Evolutionary conservation across 2,329 filamentous ascomycete genomes (phyloP).

Genomic region (Tolypocladium paradoxum): DNA sequence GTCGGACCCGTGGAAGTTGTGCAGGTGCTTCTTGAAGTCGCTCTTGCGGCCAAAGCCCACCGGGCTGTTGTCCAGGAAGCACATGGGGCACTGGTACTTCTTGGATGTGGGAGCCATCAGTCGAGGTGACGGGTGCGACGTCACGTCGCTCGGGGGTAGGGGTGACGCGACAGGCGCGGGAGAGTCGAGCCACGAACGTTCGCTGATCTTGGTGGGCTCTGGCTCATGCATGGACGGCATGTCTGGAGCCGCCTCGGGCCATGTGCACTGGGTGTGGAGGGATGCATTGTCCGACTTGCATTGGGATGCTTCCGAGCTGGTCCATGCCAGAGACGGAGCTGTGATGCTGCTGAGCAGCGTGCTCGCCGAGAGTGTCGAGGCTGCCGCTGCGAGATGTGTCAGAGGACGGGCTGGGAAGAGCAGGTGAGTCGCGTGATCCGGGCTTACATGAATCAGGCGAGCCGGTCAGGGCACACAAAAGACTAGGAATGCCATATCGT

Average conservation of each 20-base stretch:
- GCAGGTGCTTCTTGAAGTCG: constrained; percentile 38
- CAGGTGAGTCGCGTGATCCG: background rate
- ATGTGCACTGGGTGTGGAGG: constrained; percentile 27
- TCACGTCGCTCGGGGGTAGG: constrained; percentile 19
- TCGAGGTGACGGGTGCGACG: constrained; percentile 25
- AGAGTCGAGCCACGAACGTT: constrained; percentile 29
- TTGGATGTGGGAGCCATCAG: constrained; percentile 26
- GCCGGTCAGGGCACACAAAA: constrained; percentile 25
- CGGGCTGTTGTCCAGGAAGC: constrained; percentile 32
- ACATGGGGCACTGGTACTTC: constrained; percentile 35
- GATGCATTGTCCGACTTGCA: constrained; percentile 28
- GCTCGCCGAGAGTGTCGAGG: constrained; percentile 27
- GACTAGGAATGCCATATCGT: constrained; percentile 26
- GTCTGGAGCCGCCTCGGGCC: constrained; percentile 23
- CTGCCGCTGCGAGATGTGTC: constrained; percentile 18
- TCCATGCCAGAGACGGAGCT: constrained; percentile 30
- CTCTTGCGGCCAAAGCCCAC: constrained; percentile 35
- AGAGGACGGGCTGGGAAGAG: background rate
- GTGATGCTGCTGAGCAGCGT: constrained; percentile 29
- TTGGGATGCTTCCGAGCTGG: constrained; percentile 28
- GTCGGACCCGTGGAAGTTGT: constrained; percentile 34
- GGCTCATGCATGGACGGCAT: constrained; percentile 22
- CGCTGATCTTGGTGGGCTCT: constrained; percentile 21
- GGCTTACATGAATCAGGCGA: constrained; percentile 26
- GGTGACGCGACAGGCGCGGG: constrained; percentile 25